Percentiles rank a stretch among this genome's conserved stretches.
Evolutionary conservation across 2,329 filamentous ascomycete genomes (phyloP).

Genomic region (Nemania sp.): DNA sequence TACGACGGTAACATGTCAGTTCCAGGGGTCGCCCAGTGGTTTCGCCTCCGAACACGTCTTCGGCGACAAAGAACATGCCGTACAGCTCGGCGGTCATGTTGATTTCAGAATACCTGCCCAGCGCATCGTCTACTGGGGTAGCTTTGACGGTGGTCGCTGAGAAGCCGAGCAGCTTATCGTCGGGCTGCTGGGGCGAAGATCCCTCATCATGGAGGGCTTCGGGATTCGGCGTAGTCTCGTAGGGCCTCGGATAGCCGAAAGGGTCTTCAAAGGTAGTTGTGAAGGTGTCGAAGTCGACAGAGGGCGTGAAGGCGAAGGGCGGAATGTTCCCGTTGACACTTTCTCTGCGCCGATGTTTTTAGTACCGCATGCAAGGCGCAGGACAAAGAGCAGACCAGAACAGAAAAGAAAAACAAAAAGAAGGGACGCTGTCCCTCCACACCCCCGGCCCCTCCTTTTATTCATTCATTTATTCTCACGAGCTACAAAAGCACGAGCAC

Average conservation of each 20-base stretch:
- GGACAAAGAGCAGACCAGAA: not conserved
- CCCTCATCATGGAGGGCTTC: constrained; percentile 50
- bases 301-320: constrained; percentile 57
- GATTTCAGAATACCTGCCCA: constrained; percentile 64
- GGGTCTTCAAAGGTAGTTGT: constrained; percentile 68
- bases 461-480: not conserved
- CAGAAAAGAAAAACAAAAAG: too few species aligned
- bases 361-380: constrained; percentile 21
- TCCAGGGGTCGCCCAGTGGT: constrained; percentile 67
- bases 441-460: not conserved
- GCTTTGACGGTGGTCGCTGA: constrained; percentile 63
- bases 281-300: constrained; percentile 64
- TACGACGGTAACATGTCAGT: constrained; percentile 91
- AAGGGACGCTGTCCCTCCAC: not conserved
- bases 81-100: constrained; percentile 75
- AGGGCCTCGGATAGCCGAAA: constrained; percentile 60
- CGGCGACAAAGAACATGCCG: constrained; percentile 87
- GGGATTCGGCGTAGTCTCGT: constrained; percentile 48
- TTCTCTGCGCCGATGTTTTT: constrained; percentile 40
- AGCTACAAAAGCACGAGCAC: not conserved
- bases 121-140: constrained; percentile 65
- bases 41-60: constrained; percentile 73
- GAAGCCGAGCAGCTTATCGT: constrained; percentile 76
- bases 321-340: constrained; percentile 48
- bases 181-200: constrained; percentile 59